Evolutionary conservation across 2,329 filamentous ascomycete genomes (phyloP).

Genomic region (Nannizzia gypsea): DNA sequence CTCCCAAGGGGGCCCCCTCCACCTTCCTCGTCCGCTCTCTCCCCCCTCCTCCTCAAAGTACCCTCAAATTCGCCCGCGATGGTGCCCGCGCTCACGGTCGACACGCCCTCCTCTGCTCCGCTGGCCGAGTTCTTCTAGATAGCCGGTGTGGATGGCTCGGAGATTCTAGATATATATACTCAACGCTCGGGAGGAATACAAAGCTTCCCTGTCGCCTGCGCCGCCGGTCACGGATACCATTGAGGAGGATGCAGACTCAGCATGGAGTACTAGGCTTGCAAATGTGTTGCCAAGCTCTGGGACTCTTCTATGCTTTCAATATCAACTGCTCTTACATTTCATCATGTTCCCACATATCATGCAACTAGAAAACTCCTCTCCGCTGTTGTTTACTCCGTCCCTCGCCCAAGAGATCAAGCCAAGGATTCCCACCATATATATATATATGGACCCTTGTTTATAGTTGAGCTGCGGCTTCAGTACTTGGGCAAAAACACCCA

Average conservation of each 20-base stretch:
- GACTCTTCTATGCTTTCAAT: neutral
- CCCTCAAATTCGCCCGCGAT: conserved; percentile 15
- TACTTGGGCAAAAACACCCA: neutral
- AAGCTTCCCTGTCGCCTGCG: conserved; percentile 25
- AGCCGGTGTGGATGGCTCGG: conserved; percentile 37
- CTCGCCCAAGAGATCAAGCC: neutral
- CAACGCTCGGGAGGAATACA: conserved; percentile 34
- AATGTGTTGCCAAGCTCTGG: too few species aligned
- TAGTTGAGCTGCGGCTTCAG: neutral
- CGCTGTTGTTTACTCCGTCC: neutral
- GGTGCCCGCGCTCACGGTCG: conserved; percentile 25
- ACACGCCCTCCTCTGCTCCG: conserved; percentile 38
- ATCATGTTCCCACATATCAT: neutral
- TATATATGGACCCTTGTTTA: neutral
- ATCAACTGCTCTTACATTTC: too few species aligned
- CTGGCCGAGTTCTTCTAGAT: conserved; percentile 60
- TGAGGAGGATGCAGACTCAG: conserved; percentile 47
- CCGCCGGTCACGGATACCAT: conserved; percentile 45
- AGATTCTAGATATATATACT: conserved; percentile 36
- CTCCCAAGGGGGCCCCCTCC: neutral
- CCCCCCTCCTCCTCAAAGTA: too few species aligned
- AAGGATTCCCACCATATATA: neutral
- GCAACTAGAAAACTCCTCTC: neutral
- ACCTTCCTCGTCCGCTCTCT: too few species aligned
- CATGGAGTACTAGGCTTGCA: too few species aligned